phyloP scores from a whole-genome alignment of 1,284 basidiomycete genomes.

The Cerrena zonata region DNA sequence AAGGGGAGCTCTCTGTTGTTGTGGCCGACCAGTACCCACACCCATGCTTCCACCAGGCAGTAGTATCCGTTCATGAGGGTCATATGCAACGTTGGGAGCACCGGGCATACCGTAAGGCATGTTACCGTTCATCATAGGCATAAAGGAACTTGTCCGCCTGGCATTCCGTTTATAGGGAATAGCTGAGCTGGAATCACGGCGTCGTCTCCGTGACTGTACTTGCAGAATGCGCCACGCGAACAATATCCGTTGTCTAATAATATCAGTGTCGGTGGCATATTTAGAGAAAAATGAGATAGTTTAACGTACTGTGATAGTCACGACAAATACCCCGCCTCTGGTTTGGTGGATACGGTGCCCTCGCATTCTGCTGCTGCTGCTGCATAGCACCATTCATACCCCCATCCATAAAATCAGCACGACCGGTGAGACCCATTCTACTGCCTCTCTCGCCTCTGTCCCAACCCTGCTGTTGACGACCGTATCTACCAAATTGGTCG shows the following conservation, averaged over 20 bases:
- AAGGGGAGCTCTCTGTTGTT: slow-evolving; percentile 49
- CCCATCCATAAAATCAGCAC: slow-evolving; percentile 28
- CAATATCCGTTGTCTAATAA: slow-evolving; percentile 81
- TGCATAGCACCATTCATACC: slow-evolving; percentile 31
- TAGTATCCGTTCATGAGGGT: slow-evolving; percentile 70
- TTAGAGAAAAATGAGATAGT: neutral
- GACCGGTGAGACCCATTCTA: slow-evolving; percentile 22
- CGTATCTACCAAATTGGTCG: slow-evolving; percentile 61
- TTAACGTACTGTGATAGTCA: slow-evolving; percentile 82
- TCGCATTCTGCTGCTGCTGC: slow-evolving; percentile 39
- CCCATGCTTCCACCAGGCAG: slow-evolving; percentile 19
- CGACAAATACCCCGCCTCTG: slow-evolving; percentile 72
- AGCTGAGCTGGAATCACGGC: slow-evolving; percentile 66
- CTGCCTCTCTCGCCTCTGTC: slow-evolving; percentile 32
- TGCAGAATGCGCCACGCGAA: slow-evolving; percentile 83
- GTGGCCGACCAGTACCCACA: slow-evolving; percentile 32
- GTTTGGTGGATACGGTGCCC: slow-evolving; percentile 59
- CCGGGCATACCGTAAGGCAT: slow-evolving; percentile 37
- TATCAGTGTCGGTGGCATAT: neutral
- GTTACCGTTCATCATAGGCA: slow-evolving; percentile 47
- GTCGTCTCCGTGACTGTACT: slow-evolving; percentile 84
- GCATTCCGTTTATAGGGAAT: slow-evolving; percentile 48
- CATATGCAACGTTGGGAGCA: slow-evolving; percentile 51
- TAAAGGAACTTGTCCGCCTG: slow-evolving; percentile 47
- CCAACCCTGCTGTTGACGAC: slow-evolving; percentile 28